Evolutionary conservation across 2,329 filamentous ascomycete genomes (phyloP), one percentile per base, ranked within the genome.

Genomic region (Byssothecium circinans): DNA sequence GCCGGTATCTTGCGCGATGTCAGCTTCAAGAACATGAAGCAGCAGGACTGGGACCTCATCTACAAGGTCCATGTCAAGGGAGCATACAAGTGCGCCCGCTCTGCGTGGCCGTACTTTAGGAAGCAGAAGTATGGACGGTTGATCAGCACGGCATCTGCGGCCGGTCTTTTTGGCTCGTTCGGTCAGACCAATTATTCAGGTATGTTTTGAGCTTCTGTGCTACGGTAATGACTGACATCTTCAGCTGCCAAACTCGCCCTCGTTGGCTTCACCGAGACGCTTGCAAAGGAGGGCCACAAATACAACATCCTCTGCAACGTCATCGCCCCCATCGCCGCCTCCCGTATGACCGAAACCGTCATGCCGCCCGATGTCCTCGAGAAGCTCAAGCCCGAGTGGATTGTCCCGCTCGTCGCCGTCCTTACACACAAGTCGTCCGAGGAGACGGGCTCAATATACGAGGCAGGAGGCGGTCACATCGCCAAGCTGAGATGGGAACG

Each of bases 1-100:
- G 94, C 94, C 52, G 92, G 94, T 67, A 97, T 97, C 68, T 81
- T 96, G 51, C 87, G 92, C 52, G 91, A 97, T 76, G 74, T 97
- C 69, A 92, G 89, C 81, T 97, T 99, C 80, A 96, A 96, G 83
- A 97, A 97, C 77, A 95, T 97, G 83, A 94, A 87, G 73, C 94
- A 99, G 72, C 76, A 87, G 69, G 94, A 99, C 74, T 99, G 94
- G 94, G 92, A 99, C 70, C 77, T 96, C 60, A 88, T 96, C 70
- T 89, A 92, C 75, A 87, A 85, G 71, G 92, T 97, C 48, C 92
- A 99, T 75, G 85, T 96, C 64, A 88, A 85, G 69, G 94, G 94
- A 62, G 87, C 91, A 66, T 99, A 95, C 82, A 97, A 96, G 83
- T 95, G 89, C 73, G 82, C 94, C 52, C 86, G 85, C 73, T 94